Evolutionary conservation across 352 stramenopile genomes (phyloP).

Genomic region (Globisporangium takayamanum): DNA sequence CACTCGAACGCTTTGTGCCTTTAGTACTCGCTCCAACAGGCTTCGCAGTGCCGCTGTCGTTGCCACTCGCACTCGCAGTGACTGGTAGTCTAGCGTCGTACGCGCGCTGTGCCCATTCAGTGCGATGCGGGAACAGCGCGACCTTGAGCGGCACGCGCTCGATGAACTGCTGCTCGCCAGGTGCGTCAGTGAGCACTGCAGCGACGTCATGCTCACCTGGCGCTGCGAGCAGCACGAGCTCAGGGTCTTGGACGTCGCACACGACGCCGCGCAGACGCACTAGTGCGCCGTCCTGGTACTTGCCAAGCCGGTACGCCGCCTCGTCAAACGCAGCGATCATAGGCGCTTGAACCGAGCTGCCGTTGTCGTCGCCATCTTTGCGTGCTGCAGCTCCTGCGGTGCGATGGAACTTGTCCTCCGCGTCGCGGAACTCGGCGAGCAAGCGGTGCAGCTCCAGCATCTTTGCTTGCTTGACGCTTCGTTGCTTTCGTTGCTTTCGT

Average conservation of each 20-base stretch:
- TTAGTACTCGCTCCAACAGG: constrained; percentile 10
- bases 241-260: constrained; percentile 65
- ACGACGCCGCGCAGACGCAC: constrained; percentile 66
- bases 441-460: constrained; percentile 14
- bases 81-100: constrained; percentile 16
- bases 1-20: constrained; percentile 42
- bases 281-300: constrained; percentile 46
- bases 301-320: constrained; percentile 30
- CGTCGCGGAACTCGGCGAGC: constrained; percentile 8
- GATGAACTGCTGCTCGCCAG: constrained; percentile 28
- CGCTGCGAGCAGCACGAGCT: constrained; percentile 45
- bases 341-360: background rate
- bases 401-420: background rate
- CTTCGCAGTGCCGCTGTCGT: background rate
- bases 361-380: background rate
- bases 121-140: constrained; percentile 51
- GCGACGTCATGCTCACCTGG: background rate
- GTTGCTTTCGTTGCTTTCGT: too few relatives aligned
- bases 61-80: background rate
- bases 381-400: background rate
- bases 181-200: constrained; percentile 1
- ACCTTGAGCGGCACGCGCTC: constrained; percentile 62
- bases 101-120: constrained; percentile 35
- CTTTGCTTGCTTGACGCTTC: background rate
- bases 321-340: constrained; percentile 43